Evolutionary conservation across 495 filamentous ascomycete genomes (phyloP), one percentile per base, ranked within the genome.

Genomic region (Xylaria cubensis): DNA sequence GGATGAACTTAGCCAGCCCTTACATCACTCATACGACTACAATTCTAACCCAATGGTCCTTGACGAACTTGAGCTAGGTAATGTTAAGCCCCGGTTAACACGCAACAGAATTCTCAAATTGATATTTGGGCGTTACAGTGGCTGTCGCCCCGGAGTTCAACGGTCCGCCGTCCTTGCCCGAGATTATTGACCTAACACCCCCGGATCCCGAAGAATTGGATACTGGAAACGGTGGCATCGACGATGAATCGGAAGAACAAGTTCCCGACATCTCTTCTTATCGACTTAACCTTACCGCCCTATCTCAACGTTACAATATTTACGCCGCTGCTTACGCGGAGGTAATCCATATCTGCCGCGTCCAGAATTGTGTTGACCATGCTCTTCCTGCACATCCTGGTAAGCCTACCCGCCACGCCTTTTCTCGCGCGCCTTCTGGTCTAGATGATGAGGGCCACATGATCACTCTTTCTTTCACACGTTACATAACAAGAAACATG

Each of bases 251-350:
- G 15, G 34, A 19, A 61, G 70, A 73, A 70, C 32, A 73, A 9
- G 78, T 81, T 53, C 84, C 84, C 6, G 69, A 66, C 12, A 67
- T 84, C 10, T 82, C 83, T 2, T 58, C 67, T 19, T 79, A 77
- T 73, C 78, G 86, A 5, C 80, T 82, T 44, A 88, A 88, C 39
- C 77, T 88, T 42, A 86, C 85, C 8, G 82, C 82, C 3, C 72
- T 88, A 6, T 88, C 87, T 0, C 84, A 87, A 44, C 72, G 71
- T 36, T 84, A 83, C 68, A 87, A 88, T 70, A 83, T 97, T 39
- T 90, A 94, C 67, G 95, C 97, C 75, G 86, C 90, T 10, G 95
- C 94, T n/a, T 92, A 90, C 73, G 77, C 81, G 34, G 86, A 90
- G 53, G 82, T 89, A 55, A 91, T 99, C 10, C 87, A 93, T 73